These are phyloP conservation scores for Saturnispora silvae DNA, from an alignment of 805 yeast genomes.

Conservation along the genomic window DNA sequence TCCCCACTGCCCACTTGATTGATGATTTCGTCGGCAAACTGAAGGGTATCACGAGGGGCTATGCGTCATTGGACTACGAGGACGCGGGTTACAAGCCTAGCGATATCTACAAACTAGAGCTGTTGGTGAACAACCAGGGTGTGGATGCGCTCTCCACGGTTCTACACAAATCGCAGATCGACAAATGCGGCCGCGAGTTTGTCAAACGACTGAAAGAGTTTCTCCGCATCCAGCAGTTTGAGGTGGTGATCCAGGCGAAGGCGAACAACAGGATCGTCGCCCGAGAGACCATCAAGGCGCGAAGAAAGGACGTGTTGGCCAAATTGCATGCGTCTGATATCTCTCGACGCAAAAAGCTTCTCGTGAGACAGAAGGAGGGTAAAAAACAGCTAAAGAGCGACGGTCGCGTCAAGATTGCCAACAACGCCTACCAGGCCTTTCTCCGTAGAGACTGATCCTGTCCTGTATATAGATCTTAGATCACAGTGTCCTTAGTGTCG, in stretches of 20 bases:
- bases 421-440: conserved; percentile 85
- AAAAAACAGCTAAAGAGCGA: conserved; percentile 72
- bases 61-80: conserved; percentile 90
- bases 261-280: conserved; percentile 76
- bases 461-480: not conserved
- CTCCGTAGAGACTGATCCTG: conserved; percentile 30
- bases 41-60: conserved; percentile 83
- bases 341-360: conserved; percentile 76
- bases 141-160: conserved; percentile 90
- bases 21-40: conserved; percentile 93
- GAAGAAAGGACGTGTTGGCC: conserved; percentile 90
- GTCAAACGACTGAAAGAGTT: conserved; percentile 74
- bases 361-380: conserved; percentile 88
- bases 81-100: conserved; percentile 79
- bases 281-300: conserved; percentile 86
- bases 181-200: conserved; percentile 65
- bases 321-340: conserved; percentile 90
- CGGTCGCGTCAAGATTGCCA: conserved; percentile 69
- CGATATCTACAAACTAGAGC: conserved; percentile 77
- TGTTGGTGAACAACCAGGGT: conserved; percentile 78
- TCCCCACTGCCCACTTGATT: conserved; percentile 83
- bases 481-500: not conserved
- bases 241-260: conserved; percentile 84
- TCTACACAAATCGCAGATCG: conserved; percentile 73
- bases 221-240: conserved; percentile 74